Evolutionary conservation across 768 basidiomycete species (phyloP), one percentile per base, ranked within the genome.

Genomic region (Mrakia hoshinonis): DNA sequence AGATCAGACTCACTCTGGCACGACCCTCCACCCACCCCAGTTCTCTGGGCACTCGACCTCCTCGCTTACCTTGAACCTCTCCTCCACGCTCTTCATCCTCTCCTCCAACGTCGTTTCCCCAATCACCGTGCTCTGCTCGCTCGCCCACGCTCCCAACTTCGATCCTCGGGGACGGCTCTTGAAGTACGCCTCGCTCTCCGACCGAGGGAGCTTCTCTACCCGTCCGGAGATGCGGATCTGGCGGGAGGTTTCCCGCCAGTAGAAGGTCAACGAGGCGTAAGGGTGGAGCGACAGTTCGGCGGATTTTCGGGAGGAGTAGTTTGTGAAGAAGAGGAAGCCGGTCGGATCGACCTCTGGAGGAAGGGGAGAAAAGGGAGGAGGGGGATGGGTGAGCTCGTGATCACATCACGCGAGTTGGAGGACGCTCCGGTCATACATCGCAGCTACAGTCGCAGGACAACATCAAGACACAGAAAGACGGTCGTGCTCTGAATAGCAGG

Each of bases 301-400:
- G 3, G 91, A 92, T 81, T 98, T 99, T 74, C 94, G 86, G 13
- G 92, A 95, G 49, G 87, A 85, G 82, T 98, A 98, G 81, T 99
- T 99, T 39, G 95, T 98, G 84, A 85, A 99, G 82, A 97, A 96
- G 70, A 95, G 85, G 82, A 98, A 97, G 64, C 96, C 96, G 20
- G 70, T 75, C 3, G 75, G 61, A 82, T 98, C 96, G 76, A 91
- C 86, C 77, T 92, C 85, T 80, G 55, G 0, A 10, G 29, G 26
- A 15, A 7, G 52, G 2, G 89, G 86, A 12, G 86, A 85, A 58
- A 80, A 72, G 65, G 91, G 92, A 63, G 87, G 66, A 93, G 80
- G 4, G 87, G 83, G 55, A 47, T 51, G 43, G 34, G 68, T 69
- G 18, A 62, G 68, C 38, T 46, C n/a, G n/a, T n/a, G n/a, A n/a